Evolutionary conservation across 495 filamentous ascomycete genomes (phyloP).

Genomic region (Astrothelium subdiscretum): DNA sequence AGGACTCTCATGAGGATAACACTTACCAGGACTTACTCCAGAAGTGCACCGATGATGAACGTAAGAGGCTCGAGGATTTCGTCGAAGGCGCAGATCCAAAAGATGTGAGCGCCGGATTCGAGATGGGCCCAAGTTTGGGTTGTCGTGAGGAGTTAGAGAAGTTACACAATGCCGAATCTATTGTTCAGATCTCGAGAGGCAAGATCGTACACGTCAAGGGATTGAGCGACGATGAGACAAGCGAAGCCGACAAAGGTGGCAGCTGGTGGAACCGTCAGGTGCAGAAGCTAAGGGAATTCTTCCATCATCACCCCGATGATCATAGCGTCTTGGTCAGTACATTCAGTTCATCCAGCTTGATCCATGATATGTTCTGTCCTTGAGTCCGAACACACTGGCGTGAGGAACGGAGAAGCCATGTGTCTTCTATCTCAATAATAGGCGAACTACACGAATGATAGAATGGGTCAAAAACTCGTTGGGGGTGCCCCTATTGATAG

Average conservation of each 20-base stretch:
- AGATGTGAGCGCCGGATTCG: background rate
- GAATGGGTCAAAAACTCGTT: too few species aligned
- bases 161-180: background rate
- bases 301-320: background rate
- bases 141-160: background rate
- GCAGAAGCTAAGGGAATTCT: background rate
- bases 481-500: too few species aligned
- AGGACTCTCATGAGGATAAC: background rate
- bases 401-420: too few species aligned
- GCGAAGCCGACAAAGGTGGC: background rate
- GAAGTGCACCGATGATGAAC: background rate
- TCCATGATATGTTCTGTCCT: too few species aligned
- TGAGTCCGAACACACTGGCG: too few species aligned
- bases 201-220: background rate
- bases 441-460: too few species aligned
- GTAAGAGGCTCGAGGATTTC: background rate
- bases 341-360: too few species aligned
- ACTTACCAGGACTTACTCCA: background rate
- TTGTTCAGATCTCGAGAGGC: background rate
- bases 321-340: background rate
- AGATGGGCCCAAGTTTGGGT: background rate
- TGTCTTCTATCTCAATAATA: too few species aligned
- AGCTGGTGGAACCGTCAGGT: background rate
- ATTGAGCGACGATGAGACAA: background rate
- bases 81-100: background rate